Percentiles rank a stretch among this genome's conserved stretches.
Evolutionary conservation across 257 asterid species (phyloP).

Genomic region (Scutellaria galericulata): DNA sequence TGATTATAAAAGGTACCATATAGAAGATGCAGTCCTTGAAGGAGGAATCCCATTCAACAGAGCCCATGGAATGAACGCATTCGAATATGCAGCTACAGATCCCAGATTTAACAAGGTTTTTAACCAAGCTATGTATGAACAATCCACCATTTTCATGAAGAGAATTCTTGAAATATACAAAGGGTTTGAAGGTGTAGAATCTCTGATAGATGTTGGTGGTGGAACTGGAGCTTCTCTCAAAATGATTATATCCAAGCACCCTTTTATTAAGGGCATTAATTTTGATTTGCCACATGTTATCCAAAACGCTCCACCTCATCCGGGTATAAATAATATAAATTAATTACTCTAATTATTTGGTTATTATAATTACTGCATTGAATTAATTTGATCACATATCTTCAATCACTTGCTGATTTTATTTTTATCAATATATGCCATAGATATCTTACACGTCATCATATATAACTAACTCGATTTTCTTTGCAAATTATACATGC

Average conservation of each 20-base stretch:
- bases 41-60: constrained; percentile 70
- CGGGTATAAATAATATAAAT: constrained; percentile 32
- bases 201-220: constrained; percentile 74
- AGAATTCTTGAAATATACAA: constrained; percentile 55
- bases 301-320: constrained; percentile 51
- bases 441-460: neutral
- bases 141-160: constrained; percentile 53
- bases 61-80: constrained; percentile 61
- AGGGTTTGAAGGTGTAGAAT: constrained; percentile 57
- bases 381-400: too few relatives aligned
- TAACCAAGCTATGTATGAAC: constrained; percentile 58
- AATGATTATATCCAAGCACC: constrained; percentile 56
- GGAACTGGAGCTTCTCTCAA: constrained; percentile 58
- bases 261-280: constrained; percentile 56
- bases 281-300: constrained; percentile 75
- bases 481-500: neutral
- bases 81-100: constrained; percentile 59
- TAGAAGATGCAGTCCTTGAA: constrained; percentile 66
- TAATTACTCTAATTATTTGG: too few relatives aligned
- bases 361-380: too few relatives aligned
- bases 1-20: constrained; percentile 47
- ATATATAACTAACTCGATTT: neutral
- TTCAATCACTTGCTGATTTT: too few relatives aligned
- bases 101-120: constrained; percentile 60
- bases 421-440: too few relatives aligned